Evolutionary conservation across 768 basidiomycete species (phyloP), one percentile per base, ranked within the genome.

Genomic region (Cystobasidium ongulense): DNA sequence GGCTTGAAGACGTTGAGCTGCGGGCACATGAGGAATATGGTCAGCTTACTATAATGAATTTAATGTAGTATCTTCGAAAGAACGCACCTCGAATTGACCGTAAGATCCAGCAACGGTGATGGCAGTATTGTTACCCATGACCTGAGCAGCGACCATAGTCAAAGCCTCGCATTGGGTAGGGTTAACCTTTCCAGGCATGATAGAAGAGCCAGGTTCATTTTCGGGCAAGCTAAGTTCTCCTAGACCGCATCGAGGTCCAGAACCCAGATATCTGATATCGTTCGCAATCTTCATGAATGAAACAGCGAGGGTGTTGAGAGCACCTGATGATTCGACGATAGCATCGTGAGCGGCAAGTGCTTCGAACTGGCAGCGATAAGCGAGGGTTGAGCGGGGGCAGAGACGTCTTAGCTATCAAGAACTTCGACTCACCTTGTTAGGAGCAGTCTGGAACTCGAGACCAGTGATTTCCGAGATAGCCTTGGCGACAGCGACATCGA

Each of bases 231-330:
- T 88, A 46, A 99, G 84, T 82, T 99, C 96, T 27, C 96, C 96
- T 57, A 99, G 86, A 71, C 96, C 96, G 79, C 96, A 99, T 53
- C 96, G 90, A 73, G 96, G 96, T 72, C 96, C 96, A 62, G 95
- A 98, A 29, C 88, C 95, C 77, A 99, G 89, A 86, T 90, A 98
- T 65, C 96, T 89, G 80, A 99, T 95, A 80, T 99, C 96, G 81
- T 99, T 98, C 62, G 95, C 95, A 79, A 99, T 97, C 86, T 99
- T 99, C 92, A 97, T 96, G 77, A 97, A 83, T 10, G 92, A 96
- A 80, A 90, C 91, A n/a, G 96, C 96, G 70, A 99, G 82, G 53
- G 91, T 90, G 82, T 98, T 98, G 76, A 99, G 86, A 18, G 94
- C 95, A 70, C 96, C 96, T 73, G 97, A 95, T 11, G 93, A 88